A percentile compares a stretch with the other conserved stretches of the same genome.
Evolutionary conservation across 75 land plant species (phyloP).

Genomic region (Isoetes taiwanensis): DNA sequence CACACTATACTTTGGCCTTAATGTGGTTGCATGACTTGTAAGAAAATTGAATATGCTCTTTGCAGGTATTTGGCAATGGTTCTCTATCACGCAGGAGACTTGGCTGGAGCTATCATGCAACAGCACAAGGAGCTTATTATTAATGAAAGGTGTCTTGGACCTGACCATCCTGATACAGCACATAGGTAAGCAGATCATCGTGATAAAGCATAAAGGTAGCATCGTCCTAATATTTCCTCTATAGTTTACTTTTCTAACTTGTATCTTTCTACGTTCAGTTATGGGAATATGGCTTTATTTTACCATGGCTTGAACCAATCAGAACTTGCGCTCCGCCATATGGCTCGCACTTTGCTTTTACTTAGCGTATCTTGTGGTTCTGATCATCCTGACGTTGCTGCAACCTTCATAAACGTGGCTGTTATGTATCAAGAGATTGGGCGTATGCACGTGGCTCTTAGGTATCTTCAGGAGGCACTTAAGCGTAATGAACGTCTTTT

Average conservation of each 20-base stretch:
- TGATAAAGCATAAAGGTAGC: not conserved
- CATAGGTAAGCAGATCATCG: slow-evolving; percentile 50
- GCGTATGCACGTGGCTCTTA: slow-evolving; percentile 78
- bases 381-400: slow-evolving; percentile 97
- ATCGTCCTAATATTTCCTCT: not conserved
- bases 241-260: not conserved
- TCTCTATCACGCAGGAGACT: slow-evolving; percentile 94
- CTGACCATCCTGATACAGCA: slow-evolving; percentile 98
- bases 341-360: slow-evolving; percentile 79
- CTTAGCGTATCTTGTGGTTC: slow-evolving; percentile 82
- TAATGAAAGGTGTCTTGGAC: slow-evolving; percentile 92
- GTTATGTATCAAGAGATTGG: slow-evolving; percentile 99
- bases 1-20: no score
- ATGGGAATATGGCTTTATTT: slow-evolving; percentile 98
- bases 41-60: no score
- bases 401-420: slow-evolving; percentile 94
- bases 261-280: slow-evolving; percentile 32
- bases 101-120: slow-evolving; percentile 96
- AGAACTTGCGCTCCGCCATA: slow-evolving; percentile 83
- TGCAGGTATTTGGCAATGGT: slow-evolving; percentile 97
- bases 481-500: slow-evolving; percentile 85
- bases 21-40: no score
- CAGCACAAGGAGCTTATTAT: slow-evolving; percentile 98
- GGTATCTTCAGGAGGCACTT: slow-evolving; percentile 94
- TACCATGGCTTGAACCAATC: slow-evolving; percentile 97